Percentiles rank a stretch among this genome's conserved stretches.
Evolutionary conservation across 2,329 filamentous ascomycete genomes (phyloP).

Genomic region (Phaeophleospora eucalypticola): DNA sequence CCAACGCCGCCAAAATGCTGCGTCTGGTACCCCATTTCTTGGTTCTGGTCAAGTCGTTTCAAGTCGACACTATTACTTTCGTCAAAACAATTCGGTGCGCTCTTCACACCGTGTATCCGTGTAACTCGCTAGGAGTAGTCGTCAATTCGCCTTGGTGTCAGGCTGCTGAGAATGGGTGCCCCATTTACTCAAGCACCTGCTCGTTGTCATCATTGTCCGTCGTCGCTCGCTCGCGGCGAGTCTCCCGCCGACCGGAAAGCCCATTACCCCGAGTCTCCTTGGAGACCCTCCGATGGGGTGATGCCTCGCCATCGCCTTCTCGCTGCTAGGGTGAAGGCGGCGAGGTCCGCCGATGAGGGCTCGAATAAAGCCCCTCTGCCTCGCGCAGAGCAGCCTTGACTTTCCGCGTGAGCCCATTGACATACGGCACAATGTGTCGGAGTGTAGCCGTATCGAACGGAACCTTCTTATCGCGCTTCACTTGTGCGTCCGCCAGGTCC

Average conservation of each 20-base stretch:
- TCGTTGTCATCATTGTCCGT: conserved; percentile 25
- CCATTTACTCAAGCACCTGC: not conserved
- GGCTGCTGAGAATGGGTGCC: no score
- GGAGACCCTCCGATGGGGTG: conserved; percentile 34
- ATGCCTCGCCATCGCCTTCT: conserved; percentile 25
- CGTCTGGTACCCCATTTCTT: not conserved
- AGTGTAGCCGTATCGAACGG: conserved; percentile 63
- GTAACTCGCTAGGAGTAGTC: not conserved
- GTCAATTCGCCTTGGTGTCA: no score
- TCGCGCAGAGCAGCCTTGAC: conserved; percentile 47
- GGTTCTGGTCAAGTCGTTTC: not conserved
- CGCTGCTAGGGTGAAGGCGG: not conserved
- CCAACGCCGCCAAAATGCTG: not conserved
- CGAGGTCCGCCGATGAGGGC: conserved; percentile 31
- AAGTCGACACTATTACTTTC: not conserved
- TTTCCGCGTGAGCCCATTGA: conserved; percentile 45
- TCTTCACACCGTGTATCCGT: no score
- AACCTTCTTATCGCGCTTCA: conserved; percentile 48
- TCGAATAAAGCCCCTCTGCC: conserved; percentile 46
- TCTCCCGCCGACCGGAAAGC: conserved; percentile 17
- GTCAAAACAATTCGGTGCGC: no score
- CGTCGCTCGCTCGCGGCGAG: conserved; percentile 22
- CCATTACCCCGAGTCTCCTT: conserved; percentile 25
- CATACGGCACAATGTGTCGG: conserved; percentile 56
- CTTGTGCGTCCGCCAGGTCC: conserved; percentile 25